Percentiles rank a stretch among this genome's conserved stretches.
phyloP scores from a whole-genome alignment of 192 early-diverging fungal species.

The Coemansia sp. region DNA sequence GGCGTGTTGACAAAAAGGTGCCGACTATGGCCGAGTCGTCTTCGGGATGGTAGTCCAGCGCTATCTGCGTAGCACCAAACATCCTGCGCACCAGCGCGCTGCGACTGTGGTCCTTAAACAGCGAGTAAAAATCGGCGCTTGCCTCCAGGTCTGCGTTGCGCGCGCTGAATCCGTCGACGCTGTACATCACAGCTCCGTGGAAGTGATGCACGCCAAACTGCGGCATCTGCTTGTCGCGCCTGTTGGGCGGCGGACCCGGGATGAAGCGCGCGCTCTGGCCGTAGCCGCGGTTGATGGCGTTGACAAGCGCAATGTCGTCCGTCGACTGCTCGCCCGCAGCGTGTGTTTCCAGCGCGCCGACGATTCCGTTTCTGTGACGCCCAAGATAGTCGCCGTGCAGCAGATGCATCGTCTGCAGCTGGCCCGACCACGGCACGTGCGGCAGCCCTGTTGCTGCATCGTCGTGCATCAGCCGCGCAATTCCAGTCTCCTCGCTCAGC shows the following conservation, averaged over 20 bases:
- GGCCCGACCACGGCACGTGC: conserved; percentile 22
- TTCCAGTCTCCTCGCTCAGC: conserved; percentile 38
- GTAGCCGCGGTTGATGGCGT: conserved; percentile 35
- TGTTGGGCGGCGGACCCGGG: conserved; percentile 26
- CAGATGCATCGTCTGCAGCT: conserved; percentile 32
- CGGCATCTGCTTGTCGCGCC: conserved; percentile 33
- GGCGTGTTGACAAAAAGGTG: conserved; percentile 74
- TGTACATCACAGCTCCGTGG: conserved; percentile 72
- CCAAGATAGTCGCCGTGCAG: conserved; percentile 36
- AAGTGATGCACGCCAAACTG: conserved; percentile 80
- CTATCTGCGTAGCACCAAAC: conserved; percentile 72
- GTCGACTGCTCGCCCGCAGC: conserved; percentile 49
- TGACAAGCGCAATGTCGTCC: conserved; percentile 64
- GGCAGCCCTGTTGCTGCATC: conserved; percentile 22
- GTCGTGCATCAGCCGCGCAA: conserved; percentile 36
- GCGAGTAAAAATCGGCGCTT: conserved; percentile 77
- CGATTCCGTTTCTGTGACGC: conserved; percentile 21
- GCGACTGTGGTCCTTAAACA: conserved; percentile 70
- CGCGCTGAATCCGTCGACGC: conserved; percentile 75
- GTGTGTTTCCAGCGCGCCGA: conserved; percentile 32
- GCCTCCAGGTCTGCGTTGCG: conserved; percentile 70
- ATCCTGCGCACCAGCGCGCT: conserved; percentile 76
- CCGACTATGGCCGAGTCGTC: conserved; percentile 72
- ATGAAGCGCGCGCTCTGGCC: conserved; percentile 33
- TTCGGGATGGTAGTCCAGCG: conserved; percentile 73